phyloP scores from a whole-genome alignment of 2,329 filamentous ascomycete species.

The Herpomyces periplanetae region DNA sequence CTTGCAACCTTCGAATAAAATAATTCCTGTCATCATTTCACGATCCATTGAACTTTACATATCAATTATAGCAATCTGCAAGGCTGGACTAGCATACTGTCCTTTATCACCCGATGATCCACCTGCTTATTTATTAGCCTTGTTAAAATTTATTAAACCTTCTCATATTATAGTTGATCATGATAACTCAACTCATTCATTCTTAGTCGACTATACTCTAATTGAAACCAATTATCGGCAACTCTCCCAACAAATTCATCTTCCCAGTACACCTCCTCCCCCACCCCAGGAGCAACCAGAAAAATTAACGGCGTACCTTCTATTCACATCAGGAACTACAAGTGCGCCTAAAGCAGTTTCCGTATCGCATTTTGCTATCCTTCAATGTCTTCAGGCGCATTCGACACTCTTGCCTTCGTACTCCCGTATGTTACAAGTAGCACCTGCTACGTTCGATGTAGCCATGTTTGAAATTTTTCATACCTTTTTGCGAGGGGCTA shows the following conservation, averaged over 20 bases:
- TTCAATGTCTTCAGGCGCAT: conserved; percentile 48
- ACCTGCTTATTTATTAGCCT: conserved; percentile 11
- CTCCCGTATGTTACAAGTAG: conserved; percentile 51
- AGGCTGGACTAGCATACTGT: conserved; percentile 49
- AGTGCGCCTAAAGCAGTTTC: conserved; percentile 58
- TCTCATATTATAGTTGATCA: conserved; percentile 10
- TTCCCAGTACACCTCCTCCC: not conserved
- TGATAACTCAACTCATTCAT: conserved; percentile 7
- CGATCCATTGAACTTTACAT: conserved; percentile 44
- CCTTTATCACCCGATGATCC: conserved; percentile 44
- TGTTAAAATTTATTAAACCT: conserved; percentile 7
- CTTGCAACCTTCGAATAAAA: conserved; percentile 3
- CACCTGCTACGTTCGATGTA: conserved; percentile 68
- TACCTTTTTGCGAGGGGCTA: conserved; percentile 28
- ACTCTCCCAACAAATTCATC: conserved; percentile 4
- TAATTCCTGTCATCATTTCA: conserved; percentile 36
- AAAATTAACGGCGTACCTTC: conserved; percentile 30
- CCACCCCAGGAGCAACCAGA: conserved; percentile 2
- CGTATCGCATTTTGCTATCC: conserved; percentile 36
- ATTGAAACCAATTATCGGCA: conserved; percentile 1
- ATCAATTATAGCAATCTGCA: conserved; percentile 31
- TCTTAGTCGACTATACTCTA: conserved; percentile 4
- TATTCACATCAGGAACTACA: conserved; percentile 75
- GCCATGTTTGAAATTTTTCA: conserved; percentile 89
- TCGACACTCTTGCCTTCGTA: conserved; percentile 35